Conservation (phyloP, 1,284 basidiomycete species). For the Kwoniella shivajii region DNA sequence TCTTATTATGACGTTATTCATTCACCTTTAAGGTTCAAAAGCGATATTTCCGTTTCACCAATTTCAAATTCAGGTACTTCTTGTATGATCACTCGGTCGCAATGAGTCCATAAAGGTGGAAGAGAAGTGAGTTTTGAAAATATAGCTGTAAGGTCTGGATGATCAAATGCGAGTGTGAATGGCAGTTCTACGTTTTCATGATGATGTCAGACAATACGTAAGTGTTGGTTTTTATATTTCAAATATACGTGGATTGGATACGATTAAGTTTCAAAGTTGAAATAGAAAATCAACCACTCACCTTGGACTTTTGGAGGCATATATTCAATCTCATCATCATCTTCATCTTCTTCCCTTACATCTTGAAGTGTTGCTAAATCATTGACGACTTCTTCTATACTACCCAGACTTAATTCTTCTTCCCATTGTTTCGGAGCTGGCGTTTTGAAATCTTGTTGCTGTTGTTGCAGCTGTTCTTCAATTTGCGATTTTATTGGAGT, state of each 20-base stretch:
- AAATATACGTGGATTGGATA: too few species aligned
- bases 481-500: conserved; percentile 18
- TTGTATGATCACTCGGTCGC: conserved; percentile 3
- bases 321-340: conserved; percentile 35
- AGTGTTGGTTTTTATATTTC: not conserved
- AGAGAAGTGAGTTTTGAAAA: conserved; percentile 19
- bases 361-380: conserved; percentile 28
- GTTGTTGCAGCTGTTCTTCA: too few species aligned
- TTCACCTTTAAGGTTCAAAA: conserved; percentile 20
- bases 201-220: not conserved
- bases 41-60: not conserved
- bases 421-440: conserved; percentile 38
- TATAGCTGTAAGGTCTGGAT: conserved; percentile 20
- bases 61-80: conserved; percentile 13
- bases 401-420: conserved; percentile 42
- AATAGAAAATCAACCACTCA: conserved; percentile 13
- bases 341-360: conserved; percentile 22
- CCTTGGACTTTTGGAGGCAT: conserved; percentile 40
- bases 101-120: conserved; percentile 24
- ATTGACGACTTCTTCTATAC: conserved; percentile 30
- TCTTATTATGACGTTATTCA: not conserved
- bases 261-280: too few species aligned
- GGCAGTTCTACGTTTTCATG: conserved; percentile 24
- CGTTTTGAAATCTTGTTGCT: conserved; percentile 25
- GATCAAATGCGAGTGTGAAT: conserved; percentile 27